These are phyloP conservation scores for Fusarium stilboides DNA, from an alignment of 2,329 filamentous ascomycete genomes.

Conservation along the genomic window DNA sequence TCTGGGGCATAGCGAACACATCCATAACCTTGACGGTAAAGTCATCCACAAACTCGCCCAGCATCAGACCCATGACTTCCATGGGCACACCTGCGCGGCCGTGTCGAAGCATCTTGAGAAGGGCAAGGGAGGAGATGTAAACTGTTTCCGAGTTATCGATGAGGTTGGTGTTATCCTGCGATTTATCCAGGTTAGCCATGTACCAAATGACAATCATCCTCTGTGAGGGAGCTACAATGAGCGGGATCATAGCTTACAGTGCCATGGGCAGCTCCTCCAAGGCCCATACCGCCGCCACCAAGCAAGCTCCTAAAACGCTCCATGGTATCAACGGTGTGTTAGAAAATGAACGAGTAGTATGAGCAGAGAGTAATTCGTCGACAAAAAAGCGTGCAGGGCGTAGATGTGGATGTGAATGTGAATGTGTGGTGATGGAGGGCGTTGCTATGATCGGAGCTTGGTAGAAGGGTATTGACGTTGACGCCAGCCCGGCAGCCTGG, in stretches of 20 bases:
- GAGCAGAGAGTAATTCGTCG: background rate
- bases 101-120: slow-evolving; percentile 98
- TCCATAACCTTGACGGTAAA: slow-evolving; percentile 99
- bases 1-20: slow-evolving; percentile 99
- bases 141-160: slow-evolving; percentile 99
- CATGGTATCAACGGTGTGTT: slow-evolving; percentile 68
- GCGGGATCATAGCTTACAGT: slow-evolving; percentile 54
- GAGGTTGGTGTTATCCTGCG: slow-evolving; percentile 87
- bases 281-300: slow-evolving; percentile 79
- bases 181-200: slow-evolving; percentile 22
- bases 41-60: slow-evolving; percentile 98
- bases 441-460: slow-evolving; percentile 47
- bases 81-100: slow-evolving; percentile 97
- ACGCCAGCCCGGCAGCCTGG: slow-evolving; percentile 55
- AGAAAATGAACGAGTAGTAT: slow-evolving; percentile 10
- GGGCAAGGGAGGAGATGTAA: slow-evolving; percentile 96
- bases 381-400: slow-evolving; percentile 9
- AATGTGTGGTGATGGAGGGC: slow-evolving; percentile 35
- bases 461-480: slow-evolving; percentile 51
- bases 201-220: slow-evolving; percentile 1
- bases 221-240: slow-evolving; percentile 26
- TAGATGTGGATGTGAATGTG: slow-evolving; percentile 29
- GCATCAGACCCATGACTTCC: slow-evolving; percentile 99
- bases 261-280: slow-evolving; percentile 64
- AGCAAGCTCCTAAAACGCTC: slow-evolving; percentile 94